phyloP scores from a whole-genome alignment of 176 grass and related monocot genomes.

The Saccharum officinarum region DNA sequence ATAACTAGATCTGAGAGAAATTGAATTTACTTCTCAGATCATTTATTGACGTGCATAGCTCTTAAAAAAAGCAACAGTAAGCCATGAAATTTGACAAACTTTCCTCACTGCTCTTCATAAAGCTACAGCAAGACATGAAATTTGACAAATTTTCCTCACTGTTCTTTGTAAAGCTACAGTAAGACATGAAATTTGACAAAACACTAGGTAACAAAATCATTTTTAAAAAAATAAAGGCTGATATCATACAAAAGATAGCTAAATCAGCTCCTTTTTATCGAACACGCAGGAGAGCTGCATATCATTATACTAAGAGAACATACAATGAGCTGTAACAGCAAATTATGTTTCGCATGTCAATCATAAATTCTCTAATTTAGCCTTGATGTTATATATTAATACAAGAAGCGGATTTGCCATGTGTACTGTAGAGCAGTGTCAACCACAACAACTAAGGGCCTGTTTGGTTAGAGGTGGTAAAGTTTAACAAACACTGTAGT shows the following conservation, averaged over 20 bases:
- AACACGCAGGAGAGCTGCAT: background rate
- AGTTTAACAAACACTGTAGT: too few relatives aligned
- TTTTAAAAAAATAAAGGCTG: background rate
- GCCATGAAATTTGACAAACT: background rate
- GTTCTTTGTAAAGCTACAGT: background rate
- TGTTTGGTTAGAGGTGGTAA: too few relatives aligned
- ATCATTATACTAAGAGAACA: background rate
- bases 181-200: background rate
- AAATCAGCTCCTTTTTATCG: background rate
- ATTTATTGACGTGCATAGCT: background rate
- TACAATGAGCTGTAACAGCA: background rate
- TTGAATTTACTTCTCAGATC: background rate
- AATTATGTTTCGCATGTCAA: background rate
- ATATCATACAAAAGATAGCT: background rate
- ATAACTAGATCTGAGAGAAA: background rate
- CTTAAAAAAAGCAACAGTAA: background rate
- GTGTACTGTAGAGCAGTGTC: conserved; percentile 39
- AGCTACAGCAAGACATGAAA: background rate
- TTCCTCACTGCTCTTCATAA: background rate
- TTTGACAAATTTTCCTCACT: background rate
- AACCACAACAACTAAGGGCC: conserved; percentile 55
- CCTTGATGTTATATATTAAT: background rate
- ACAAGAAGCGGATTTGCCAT: background rate
- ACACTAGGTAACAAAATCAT: background rate
- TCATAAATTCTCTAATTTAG: background rate